Evolutionary conservation across 1,284 basidiomycete genomes (phyloP), one percentile per base, ranked within the genome.

Genomic region (Papiliotrema terrestris): DNA sequence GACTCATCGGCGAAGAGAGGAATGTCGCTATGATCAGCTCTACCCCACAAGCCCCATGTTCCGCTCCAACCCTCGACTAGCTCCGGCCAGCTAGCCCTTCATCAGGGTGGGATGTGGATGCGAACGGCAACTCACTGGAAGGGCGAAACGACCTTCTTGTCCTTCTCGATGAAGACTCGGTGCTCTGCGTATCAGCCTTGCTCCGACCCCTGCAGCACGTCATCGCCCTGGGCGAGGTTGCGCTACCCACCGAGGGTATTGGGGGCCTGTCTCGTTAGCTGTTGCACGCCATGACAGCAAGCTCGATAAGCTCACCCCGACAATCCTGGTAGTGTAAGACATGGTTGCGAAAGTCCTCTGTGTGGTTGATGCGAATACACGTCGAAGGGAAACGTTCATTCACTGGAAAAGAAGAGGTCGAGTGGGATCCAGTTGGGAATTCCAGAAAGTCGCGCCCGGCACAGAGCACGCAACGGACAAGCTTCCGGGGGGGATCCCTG

Each of bases 1-100:
- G 82, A 86, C 80, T 87, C 88, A 80, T 97, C 91, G 57, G 91
- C 91, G 78, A 94, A 96, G 71, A 97, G 89, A 25, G 93, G 93
- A 71, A 97, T 88, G 79, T 97, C 93, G 76, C 77, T 78, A 62
- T 15, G 14, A 45, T 47, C 49, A 56, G 47, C 35, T 15, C 23
- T 29, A 17, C 29, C 29, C 29, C 29, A 32, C 29, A 32, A 11
- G 11, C n/a, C 13, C 19, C 17, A 44, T 13, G 42, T 19, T 44
- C 20, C 22, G 13, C 13, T 9, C 11, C 22, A 23, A 19, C 11
- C 13, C 11, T 44, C 9, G 9, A 9, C 20, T 19, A 44, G 36
- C 9, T 37, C n/a, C 29, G 6, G 29, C 39, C 6, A 41, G 39
- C 39, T 41, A 41, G 17, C 8, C 39, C 17, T 5, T 17, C 15